Conservation (phyloP, 176 grass and related monocot genomes). For the Phyllostachys edulis region DNA sequence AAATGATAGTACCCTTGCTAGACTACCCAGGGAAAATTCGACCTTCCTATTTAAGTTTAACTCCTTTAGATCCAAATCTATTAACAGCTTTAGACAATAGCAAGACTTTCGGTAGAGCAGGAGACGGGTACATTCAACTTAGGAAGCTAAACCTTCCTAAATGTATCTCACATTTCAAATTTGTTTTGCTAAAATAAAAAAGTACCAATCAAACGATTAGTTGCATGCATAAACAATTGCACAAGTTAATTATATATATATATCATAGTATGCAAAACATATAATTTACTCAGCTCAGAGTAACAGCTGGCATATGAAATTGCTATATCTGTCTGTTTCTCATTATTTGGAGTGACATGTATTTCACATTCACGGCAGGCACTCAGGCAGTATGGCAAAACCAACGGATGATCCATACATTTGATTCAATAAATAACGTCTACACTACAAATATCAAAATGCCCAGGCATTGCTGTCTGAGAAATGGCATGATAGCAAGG, state of each 20-base stretch:
- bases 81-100: not conserved
- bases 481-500: not conserved
- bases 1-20: not conserved
- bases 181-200: not conserved
- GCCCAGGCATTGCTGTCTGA: not conserved
- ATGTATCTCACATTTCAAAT: not conserved
- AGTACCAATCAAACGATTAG: not conserved
- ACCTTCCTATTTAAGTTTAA: not conserved
- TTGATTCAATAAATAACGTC: not conserved
- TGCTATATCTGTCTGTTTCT: not conserved
- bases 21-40: not conserved
- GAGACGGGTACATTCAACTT: not conserved
- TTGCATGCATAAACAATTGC: not conserved
- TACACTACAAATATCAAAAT: not conserved
- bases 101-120: not conserved
- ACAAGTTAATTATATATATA: not conserved
- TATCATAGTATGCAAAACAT: not conserved
- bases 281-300: not conserved
- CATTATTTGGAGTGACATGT: not conserved
- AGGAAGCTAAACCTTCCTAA: not conserved
- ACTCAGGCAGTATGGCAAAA: not conserved
- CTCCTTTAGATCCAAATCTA: not conserved
- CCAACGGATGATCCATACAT: not conserved
- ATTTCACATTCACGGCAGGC: not conserved
- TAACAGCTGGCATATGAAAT: slow-evolving; percentile 3